Evolutionary conservation across 2,329 filamentous ascomycete genomes (phyloP).

Genomic region (Rhexocercosporidium sp.): DNA sequence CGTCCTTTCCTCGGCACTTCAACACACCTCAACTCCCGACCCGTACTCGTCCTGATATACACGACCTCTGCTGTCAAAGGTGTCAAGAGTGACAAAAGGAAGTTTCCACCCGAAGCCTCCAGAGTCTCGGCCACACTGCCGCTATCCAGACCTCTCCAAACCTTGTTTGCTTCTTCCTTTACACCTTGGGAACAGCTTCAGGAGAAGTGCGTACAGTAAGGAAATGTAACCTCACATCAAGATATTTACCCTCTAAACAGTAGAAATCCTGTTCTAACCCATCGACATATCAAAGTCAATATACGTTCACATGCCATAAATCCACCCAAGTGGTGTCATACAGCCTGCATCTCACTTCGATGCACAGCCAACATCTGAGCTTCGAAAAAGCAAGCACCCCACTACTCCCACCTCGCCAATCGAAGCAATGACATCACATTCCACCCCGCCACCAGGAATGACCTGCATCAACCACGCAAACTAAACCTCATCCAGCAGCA

Average conservation of each 20-base stretch:
- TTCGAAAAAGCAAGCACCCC: background rate
- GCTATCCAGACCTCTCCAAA: background rate
- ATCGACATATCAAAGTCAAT: background rate
- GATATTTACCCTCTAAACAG: background rate
- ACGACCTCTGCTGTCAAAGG: no score
- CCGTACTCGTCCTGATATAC: background rate
- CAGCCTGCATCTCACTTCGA: background rate
- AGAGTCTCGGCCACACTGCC: background rate
- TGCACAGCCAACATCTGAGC: background rate
- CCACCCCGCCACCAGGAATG: background rate
- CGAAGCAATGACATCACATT: conserved; percentile 13
- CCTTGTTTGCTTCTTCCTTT: background rate
- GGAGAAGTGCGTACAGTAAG: no score
- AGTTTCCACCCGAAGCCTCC: background rate
- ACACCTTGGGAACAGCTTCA: background rate
- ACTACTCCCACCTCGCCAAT: conserved; percentile 7
- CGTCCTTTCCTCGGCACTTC: background rate
- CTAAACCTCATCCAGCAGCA: background rate
- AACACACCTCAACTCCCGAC: background rate
- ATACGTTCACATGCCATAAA: background rate
- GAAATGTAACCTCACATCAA: background rate
- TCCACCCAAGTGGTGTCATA: background rate
- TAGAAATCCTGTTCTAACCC: background rate
- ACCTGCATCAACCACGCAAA: background rate
- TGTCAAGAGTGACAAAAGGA: no score